Evolutionary conservation across 257 asterid species (phyloP).

Genomic region (Petunia secreta): DNA sequence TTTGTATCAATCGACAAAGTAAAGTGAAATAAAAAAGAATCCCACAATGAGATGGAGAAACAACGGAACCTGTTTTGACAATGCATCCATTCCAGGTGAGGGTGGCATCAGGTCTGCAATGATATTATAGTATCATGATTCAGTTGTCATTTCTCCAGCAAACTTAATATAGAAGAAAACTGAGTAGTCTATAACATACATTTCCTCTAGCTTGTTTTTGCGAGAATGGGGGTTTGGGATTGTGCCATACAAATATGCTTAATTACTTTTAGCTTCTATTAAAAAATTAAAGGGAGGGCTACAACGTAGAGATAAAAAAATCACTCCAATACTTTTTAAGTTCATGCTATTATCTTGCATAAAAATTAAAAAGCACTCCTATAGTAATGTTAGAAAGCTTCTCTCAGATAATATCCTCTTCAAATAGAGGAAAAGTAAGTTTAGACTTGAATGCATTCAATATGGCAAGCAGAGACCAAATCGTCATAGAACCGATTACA

Average conservation of each 20-base stretch:
- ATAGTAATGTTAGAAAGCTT: background rate
- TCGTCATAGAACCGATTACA: background rate
- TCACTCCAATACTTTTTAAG: background rate
- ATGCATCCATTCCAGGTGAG: constrained; percentile 22
- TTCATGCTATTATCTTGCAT: background rate
- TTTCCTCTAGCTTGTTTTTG: accelerated
- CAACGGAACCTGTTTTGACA: constrained; percentile 19
- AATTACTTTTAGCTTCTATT: background rate
- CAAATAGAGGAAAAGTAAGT: background rate
- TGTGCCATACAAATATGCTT: background rate
- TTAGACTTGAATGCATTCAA: background rate
- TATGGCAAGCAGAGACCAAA: background rate
- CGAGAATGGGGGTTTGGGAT: background rate
- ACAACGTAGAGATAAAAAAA: background rate
- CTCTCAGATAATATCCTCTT: background rate
- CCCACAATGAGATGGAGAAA: background rate
- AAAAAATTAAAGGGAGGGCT: background rate
- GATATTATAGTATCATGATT: background rate
- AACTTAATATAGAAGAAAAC: background rate
- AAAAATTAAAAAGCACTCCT: background rate
- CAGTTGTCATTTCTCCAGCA: background rate
- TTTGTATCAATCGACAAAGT: background rate
- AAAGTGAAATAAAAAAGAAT: background rate
- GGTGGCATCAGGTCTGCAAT: constrained; percentile 27
- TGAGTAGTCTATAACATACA: background rate